Evolutionary conservation across 2,329 filamentous ascomycete species (phyloP), one percentile per base, ranked within the genome.

Genomic region (Tolypocladium sp.): DNA sequence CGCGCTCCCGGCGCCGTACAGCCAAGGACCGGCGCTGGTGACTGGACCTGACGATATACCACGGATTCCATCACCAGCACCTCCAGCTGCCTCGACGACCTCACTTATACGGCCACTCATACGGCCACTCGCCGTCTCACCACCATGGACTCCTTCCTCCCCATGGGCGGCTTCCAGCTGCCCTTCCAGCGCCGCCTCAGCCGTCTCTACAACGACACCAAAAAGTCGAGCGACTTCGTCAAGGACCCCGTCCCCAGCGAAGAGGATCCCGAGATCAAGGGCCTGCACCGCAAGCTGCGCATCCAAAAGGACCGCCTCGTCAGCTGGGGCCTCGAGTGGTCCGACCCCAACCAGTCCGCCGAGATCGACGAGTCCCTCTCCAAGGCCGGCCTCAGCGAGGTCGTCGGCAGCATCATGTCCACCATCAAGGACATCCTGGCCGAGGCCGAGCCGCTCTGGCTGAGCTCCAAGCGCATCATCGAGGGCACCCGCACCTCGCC

Each of bases 291-390:
- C 63, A 91, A 90, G 70, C 82, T 91, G 63, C 83, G 88, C 63
- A 91, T 92, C 64, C 90, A 92, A 67, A 91, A 90, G 70, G 88
- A 92, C 74, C 82, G 90, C 20, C 78, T 92, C 54, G 85, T 90
- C 60, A 88, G 85, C 61, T 93, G 90, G 90, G 90, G 89, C 0
- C 77, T 91, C 57, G 88, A 91, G 71, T 93, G 90, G 90, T 89
- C 86, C 59, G 89, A 92, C 70, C 85, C 87, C 20, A 82, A 79
- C 63, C 82, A 87, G 67, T 80, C 86, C 60, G 82, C 84, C 66
- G 85, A 90, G 71, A 92, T 92, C 62, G 85, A 88, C 67, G 84
- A 86, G 67, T 84, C 83, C 17, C 77, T 88, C 10, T 89, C 88
- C 66, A 86, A 88, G 69, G 87, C 87, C 57, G 90, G 89, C 27